Base-by-base conservation (phyloP, 2,329 filamentous ascomycete species). In the Aureobasidium lini region DNA sequence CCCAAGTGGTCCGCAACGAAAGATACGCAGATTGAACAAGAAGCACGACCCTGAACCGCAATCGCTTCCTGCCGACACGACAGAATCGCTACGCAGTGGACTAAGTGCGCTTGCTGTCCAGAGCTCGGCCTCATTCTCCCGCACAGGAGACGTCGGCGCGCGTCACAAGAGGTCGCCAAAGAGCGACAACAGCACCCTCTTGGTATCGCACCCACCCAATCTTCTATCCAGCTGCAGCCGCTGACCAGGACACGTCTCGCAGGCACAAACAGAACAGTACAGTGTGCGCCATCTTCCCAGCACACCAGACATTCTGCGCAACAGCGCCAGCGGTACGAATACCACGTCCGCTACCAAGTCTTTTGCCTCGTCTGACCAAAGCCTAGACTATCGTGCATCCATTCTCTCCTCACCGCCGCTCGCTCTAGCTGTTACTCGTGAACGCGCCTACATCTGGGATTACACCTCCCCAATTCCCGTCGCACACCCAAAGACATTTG, bases 381-480 rank as follows among this genome's bases (percentile, higher is more conserved):
- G n/a, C 13, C 8, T 53, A 59, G 72, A 67, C 13, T 75, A 70
- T 52, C 68, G 66, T 66, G 74, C 68, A 61, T 76, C 68, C 59
- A 71, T 77, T 84, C 71, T 83, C 81, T 42, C 82, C 78, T 62
- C 84, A 76, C 69, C 88, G 84, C 64, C 69, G 18, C 90, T 92
- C 69, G 92, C 89, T 50, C 80, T 97, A 59, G 86, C 85, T 48
- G 79, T 97, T 59, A 95, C 90, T 8, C 84, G 87, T 64, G 85
- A 87, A 7, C 86, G 92, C 69, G 94, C 92, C 66, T 82, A 95
- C 62, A 84, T 96, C 52, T 99, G 94, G 94, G 87, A 90, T 15
- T 97, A 97, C 74, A 84, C 84, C 52, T 72, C 74, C 31, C 80
- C 82, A 36, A 77, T 83, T 9, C 67, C 74, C 54, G 86, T 87